phyloP scores from a whole-genome alignment of 2,329 filamentous ascomycete genomes.

The Pochonia chlamydosporia region DNA sequence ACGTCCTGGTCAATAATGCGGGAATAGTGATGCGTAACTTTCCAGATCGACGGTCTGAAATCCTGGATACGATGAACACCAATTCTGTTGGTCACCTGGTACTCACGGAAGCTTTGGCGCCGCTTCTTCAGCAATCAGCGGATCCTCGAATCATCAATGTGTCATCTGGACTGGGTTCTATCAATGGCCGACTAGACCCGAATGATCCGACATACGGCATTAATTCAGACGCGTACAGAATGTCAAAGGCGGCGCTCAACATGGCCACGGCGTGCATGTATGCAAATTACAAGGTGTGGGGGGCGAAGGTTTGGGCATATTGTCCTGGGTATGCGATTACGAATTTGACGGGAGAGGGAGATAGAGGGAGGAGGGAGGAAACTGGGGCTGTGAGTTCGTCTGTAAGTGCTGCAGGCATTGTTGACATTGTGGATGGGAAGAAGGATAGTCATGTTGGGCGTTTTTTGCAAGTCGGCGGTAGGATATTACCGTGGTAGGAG shows the following conservation, averaged over 20 bases:
- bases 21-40: constrained; percentile 49
- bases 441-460: constrained; percentile 11
- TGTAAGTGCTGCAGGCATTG: constrained; percentile 1
- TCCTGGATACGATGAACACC: constrained; percentile 36
- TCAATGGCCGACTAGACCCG: constrained; percentile 16
- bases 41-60: constrained; percentile 15
- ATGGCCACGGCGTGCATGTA: constrained; percentile 26
- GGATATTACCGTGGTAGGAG: background rate
- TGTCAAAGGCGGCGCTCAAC: constrained; percentile 31
- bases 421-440: constrained; percentile 11
- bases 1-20: constrained; percentile 54
- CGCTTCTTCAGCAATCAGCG: constrained; percentile 22
- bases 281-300: constrained; percentile 19
- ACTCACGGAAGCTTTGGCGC: constrained; percentile 23
- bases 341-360: constrained; percentile 20
- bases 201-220: background rate
- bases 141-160: constrained; percentile 26
- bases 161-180: constrained; percentile 25
- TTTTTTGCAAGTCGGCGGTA: constrained; percentile 1
- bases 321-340: constrained; percentile 28
- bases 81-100: constrained; percentile 25
- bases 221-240: constrained; percentile 19
- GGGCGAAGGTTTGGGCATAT: constrained; percentile 25
- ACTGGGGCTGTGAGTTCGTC: constrained; percentile 1
- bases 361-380: constrained; percentile 4